Percentiles rank a stretch among this genome's conserved stretches.
phyloP scores from a whole-genome alignment of 2,329 filamentous ascomycete genomes.

The Onygena corvina region DNA sequence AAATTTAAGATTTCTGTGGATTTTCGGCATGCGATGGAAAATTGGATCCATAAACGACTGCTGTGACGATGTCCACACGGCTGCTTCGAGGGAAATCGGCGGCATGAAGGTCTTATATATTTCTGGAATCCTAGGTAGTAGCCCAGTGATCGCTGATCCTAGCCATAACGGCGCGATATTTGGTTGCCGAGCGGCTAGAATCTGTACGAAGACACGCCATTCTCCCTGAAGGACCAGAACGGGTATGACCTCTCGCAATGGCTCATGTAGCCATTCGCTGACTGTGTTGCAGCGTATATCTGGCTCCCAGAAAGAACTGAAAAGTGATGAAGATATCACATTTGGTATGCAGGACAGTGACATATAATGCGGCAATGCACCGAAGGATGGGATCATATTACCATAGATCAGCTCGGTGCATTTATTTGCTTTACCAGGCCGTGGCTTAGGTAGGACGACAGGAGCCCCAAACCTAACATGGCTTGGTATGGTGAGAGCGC shows the following conservation, averaged over 20 bases:
- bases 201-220: slow-evolving; percentile 7
- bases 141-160: slow-evolving; percentile 10
- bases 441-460: slow-evolving; percentile 10
- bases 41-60: slow-evolving; percentile 9
- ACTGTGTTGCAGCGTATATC: slow-evolving; percentile 9
- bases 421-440: background rate
- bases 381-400: slow-evolving; percentile 8
- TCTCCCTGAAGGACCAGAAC: slow-evolving; percentile 9
- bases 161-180: slow-evolving; percentile 11
- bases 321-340: slow-evolving; percentile 11
- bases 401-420: slow-evolving; percentile 1
- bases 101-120: slow-evolving; percentile 5
- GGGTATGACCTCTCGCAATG: slow-evolving; percentile 7
- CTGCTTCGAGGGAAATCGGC: slow-evolving; percentile 8
- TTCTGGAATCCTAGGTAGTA: slow-evolving; percentile 9
- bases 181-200: slow-evolving; percentile 10
- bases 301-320: slow-evolving; percentile 11
- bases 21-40: slow-evolving; percentile 8
- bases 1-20: slow-evolving; percentile 5
- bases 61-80: background rate
- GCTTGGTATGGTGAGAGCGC: slow-evolving; percentile 12
- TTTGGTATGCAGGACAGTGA: slow-evolving; percentile 8
- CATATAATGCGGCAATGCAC: slow-evolving; percentile 12
- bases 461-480: slow-evolving; percentile 13
- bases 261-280: slow-evolving; percentile 12